A percentile compares a stretch with the other conserved stretches of the same genome.
phyloP scores from a whole-genome alignment of 768 basidiomycete genomes.

The Russula sp. region DNA sequence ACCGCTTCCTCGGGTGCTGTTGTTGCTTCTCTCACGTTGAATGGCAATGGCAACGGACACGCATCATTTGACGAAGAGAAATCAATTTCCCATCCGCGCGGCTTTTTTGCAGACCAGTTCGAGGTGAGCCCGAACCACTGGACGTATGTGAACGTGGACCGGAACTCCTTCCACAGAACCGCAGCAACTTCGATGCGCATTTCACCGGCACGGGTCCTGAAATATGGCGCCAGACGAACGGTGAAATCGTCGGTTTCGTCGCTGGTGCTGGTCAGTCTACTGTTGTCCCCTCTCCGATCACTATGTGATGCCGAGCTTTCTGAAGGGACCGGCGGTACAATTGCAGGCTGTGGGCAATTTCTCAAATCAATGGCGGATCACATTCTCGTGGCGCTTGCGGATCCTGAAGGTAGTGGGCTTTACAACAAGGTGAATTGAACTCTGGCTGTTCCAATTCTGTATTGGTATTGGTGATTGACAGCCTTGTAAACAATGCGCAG shows the following conservation, averaged over 20 bases:
- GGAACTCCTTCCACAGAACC: constrained; percentile 51
- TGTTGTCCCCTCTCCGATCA: background rate
- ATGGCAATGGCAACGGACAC: constrained; percentile 35
- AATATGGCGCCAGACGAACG: constrained; percentile 90
- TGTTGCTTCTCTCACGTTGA: constrained; percentile 45
- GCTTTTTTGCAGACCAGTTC: constrained; percentile 96
- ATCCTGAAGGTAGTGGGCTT: constrained; percentile 92
- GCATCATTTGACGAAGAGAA: constrained; percentile 40
- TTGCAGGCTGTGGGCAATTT: constrained; percentile 79
- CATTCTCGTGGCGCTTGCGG: constrained; percentile 71
- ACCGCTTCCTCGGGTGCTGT: constrained; percentile 52
- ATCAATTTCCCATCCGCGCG: constrained; percentile 56
- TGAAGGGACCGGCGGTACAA: constrained; percentile 88
- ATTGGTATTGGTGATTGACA: background rate
- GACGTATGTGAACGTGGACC: background rate
- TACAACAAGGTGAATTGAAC: constrained; percentile 75
- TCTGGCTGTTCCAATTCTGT: background rate
- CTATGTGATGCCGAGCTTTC: constrained; percentile 32
- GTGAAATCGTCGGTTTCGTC: constrained; percentile 78
- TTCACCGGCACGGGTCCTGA: constrained; percentile 89
- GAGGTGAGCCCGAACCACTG: constrained; percentile 46
- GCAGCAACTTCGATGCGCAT: constrained; percentile 88
- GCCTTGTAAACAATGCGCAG: constrained; percentile 37
- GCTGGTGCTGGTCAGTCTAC: constrained; percentile 70
- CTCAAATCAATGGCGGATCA: constrained; percentile 71